Evolutionary conservation across 208 protist species (phyloP).

Genomic region (Leishmania mexicana): DNA sequence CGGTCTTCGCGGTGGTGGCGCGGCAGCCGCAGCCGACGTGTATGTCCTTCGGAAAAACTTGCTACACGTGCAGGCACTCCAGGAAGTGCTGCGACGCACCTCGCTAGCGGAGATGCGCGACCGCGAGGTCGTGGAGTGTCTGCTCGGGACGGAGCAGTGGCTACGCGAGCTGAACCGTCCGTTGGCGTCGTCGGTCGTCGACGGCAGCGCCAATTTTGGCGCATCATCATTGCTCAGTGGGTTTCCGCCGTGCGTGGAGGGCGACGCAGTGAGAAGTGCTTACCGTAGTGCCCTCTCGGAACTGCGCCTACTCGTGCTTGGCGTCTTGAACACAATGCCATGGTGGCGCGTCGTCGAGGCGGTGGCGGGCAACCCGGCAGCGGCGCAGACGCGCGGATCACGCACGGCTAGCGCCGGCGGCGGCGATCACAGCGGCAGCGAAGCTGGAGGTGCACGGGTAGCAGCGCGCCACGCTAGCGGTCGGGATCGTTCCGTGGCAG

Average conservation of each 20-base stretch:
- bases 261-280: conserved; percentile 7
- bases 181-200: background rate
- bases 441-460: background rate
- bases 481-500: conserved; percentile 15
- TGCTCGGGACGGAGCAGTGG: conserved; percentile 53
- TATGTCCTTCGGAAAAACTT: conserved; percentile 20
- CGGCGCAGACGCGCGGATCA: background rate
- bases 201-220: background rate
- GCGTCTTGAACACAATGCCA: conserved; percentile 78
- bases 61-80: conserved; percentile 45
- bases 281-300: conserved; percentile 39
- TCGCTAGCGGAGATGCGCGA: conserved; percentile 79
- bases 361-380: conserved; percentile 10
- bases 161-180: conserved; percentile 29
- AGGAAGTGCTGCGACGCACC: conserved; percentile 71
- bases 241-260: background rate
- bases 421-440: background rate
- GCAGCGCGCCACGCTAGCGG: background rate
- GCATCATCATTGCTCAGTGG: background rate
- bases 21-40: background rate
- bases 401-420: background rate
- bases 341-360: conserved; percentile 82
- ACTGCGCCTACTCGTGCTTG: conserved; percentile 68
- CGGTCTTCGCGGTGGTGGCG: background rate
- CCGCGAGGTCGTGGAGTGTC: conserved; percentile 69